Conservation (phyloP, 2,329 filamentous ascomycete species). For the Furcasterigmium sp. region DNA sequence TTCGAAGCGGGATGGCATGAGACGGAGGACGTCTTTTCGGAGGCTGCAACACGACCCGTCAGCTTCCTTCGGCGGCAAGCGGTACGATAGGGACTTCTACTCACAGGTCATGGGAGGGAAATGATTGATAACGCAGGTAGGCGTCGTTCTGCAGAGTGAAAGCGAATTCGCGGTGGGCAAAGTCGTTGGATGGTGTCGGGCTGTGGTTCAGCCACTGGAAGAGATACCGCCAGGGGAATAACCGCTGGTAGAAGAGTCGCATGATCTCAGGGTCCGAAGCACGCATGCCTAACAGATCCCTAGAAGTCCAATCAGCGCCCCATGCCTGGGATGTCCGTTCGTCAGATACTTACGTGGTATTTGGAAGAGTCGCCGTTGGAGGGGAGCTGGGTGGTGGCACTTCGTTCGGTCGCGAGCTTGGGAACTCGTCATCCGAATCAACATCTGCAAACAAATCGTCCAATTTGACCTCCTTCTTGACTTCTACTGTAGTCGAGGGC, state of each 20-base stretch:
- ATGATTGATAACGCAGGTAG: slow-evolving; percentile 85
- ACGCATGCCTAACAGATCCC: slow-evolving; percentile 29
- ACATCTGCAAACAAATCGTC: slow-evolving; percentile 55
- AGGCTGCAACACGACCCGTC: slow-evolving; percentile 44
- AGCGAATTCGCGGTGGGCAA: slow-evolving; percentile 90
- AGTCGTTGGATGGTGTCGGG: slow-evolving; percentile 78
- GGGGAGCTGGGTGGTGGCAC: slow-evolving; percentile 36
- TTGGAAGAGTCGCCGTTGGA: slow-evolving; percentile 26
- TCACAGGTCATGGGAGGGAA: slow-evolving; percentile 47
- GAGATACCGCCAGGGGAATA: slow-evolving; percentile 90
- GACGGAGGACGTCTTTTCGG: slow-evolving; percentile 82
- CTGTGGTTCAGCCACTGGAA: slow-evolving; percentile 99
- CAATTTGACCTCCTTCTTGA: slow-evolving; percentile 44
- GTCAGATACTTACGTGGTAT: slow-evolving; percentile 32
- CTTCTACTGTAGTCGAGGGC: neutral
- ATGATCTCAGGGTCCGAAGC: slow-evolving; percentile 78
- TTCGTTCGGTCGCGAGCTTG: slow-evolving; percentile 37
- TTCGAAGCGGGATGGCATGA: slow-evolving; percentile 92
- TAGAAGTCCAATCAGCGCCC: slow-evolving; percentile 10
- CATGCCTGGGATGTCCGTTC: neutral
- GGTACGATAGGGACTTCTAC: slow-evolving; percentile 4
- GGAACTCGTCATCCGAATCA: slow-evolving; percentile 58
- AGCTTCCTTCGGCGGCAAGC: slow-evolving; percentile 4
- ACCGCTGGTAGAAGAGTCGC: slow-evolving; percentile 88
- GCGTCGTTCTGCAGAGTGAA: slow-evolving; percentile 91